Evolutionary conservation across 129 eudicot genomes (phyloP).

Genomic region (Centaurea solstitialis): DNA sequence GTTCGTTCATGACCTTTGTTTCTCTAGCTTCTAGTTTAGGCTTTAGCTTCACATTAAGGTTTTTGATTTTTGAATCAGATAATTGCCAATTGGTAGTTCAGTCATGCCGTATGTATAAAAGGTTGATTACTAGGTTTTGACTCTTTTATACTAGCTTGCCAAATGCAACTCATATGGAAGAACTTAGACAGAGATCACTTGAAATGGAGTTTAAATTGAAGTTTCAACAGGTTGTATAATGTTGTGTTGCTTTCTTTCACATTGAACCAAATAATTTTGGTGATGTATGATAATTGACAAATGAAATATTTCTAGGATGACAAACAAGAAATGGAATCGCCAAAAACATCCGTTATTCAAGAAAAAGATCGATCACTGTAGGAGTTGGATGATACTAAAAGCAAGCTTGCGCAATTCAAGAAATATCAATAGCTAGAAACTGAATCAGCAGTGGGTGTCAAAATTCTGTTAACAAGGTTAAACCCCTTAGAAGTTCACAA

Average conservation of each 20-base stretch:
- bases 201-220: conserved; percentile 82
- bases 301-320: conserved; percentile 47
- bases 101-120: too few species aligned
- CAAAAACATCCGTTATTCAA: conserved; percentile 27
- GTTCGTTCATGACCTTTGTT: too few species aligned
- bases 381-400: conserved; percentile 70
- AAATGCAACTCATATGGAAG: conserved; percentile 99
- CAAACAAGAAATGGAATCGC: conserved; percentile 28
- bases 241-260: background rate
- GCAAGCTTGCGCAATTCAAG: conserved; percentile 53
- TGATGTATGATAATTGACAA: background rate
- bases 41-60: too few species aligned
- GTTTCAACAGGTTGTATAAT: conserved; percentile 56
- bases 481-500: conserved; percentile 78
- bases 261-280: background rate
- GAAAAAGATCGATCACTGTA: too few species aligned
- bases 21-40: too few species aligned
- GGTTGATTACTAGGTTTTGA: too few species aligned
- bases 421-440: conserved; percentile 79
- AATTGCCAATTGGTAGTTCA: too few species aligned
- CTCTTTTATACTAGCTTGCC: background rate
- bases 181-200: conserved; percentile 70
- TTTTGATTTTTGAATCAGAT: too few species aligned
- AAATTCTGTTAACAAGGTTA: conserved; percentile 86
- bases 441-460: conserved; percentile 80